Evolutionary conservation across 164 flowering plant species (phyloP).

Genomic region (Nymphaea thermarum): DNA sequence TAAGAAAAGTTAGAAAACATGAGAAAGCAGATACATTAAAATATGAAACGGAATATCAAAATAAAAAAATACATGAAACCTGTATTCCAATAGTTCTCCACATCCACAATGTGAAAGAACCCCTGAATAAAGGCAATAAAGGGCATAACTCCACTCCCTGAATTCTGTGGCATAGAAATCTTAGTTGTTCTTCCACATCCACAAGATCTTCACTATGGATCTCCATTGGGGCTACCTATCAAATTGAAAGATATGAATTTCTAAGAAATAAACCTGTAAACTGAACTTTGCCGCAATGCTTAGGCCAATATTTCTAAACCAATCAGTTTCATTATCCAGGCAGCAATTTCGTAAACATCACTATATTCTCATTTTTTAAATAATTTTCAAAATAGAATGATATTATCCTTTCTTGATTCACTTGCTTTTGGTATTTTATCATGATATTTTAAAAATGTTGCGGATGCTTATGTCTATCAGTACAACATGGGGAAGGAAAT

Average conservation of each 20-base stretch:
- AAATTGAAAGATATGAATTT: no score
- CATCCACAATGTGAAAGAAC: conserved; percentile 83
- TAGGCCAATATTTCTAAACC: no score
- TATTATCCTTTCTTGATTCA: no score
- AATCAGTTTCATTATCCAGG: no score
- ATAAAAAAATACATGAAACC: conserved; percentile 12
- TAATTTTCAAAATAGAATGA: no score
- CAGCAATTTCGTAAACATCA: no score
- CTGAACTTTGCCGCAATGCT: no score
- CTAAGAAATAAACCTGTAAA: no score
- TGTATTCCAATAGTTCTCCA: conserved; percentile 52
- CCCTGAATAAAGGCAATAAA: conserved; percentile 44
- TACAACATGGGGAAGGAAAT: conserved; percentile 3
- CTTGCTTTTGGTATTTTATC: no score
- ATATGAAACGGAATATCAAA: not conserved
- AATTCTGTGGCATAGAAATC: conserved; percentile 48
- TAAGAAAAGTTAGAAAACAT: not conserved
- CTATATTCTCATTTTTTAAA: no score
- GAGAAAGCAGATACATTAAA: not conserved
- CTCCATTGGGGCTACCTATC: conserved; percentile 85
- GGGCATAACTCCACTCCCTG: conserved; percentile 40
- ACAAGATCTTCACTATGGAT: conserved; percentile 45
- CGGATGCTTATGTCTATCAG: no score
- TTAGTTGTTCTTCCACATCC: conserved; percentile 80
- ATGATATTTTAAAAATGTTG: no score